Base-by-base conservation (phyloP, 2,329 filamentous ascomycete genomes). In the Fusarium chaquense region DNA sequence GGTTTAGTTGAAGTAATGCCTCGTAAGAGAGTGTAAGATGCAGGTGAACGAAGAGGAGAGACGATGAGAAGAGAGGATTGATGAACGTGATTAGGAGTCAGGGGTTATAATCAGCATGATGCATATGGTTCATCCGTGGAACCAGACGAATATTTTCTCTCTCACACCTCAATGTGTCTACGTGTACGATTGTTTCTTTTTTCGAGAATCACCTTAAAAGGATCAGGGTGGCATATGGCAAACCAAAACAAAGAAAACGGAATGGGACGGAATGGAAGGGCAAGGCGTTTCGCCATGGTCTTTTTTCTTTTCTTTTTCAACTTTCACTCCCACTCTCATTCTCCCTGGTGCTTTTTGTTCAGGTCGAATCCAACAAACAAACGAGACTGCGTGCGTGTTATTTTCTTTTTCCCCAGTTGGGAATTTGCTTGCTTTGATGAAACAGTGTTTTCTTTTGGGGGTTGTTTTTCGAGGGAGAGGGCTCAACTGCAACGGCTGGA, bases 111-210 rank as follows among this genome's bases (percentile, higher is more conserved):
- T 75, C 69, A 78, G 69, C 74, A 76, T 73, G 69, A 69, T 72
- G 70, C 67, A 71, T 72, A 72, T 69, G 73, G 70, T 63, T 75
- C 70, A 69, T 40, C 35, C 35, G 33, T 64, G 53, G 54, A 58
- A 69, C 68, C 72, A 65, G 62, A 70, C 73, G 70, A 66, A 69
- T 67, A 73, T 65, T 46, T 46, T 74, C 70, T 66, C 61, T 72
- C 69, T 73, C 61, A 67, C 70, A 73, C 65, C 64, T 73, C 68
- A 72, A 72, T 60, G 72, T 71, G 76, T 76, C 75, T 77, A 78
- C 71, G 73, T 80, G 78, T 80, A 80, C 78, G 75, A 80, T 80
- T 78, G 77, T 77, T 74, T 76, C 71, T 75, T 71, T 75, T 73
- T 70, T 73, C 65, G 72, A 77, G 72, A 79, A 76, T 73, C 72